A percentile compares a stretch with the other conserved stretches of the same genome.
Evolutionary conservation across 2,329 filamentous ascomycete genomes (phyloP).

Genomic region (Trichoderma koningii): DNA sequence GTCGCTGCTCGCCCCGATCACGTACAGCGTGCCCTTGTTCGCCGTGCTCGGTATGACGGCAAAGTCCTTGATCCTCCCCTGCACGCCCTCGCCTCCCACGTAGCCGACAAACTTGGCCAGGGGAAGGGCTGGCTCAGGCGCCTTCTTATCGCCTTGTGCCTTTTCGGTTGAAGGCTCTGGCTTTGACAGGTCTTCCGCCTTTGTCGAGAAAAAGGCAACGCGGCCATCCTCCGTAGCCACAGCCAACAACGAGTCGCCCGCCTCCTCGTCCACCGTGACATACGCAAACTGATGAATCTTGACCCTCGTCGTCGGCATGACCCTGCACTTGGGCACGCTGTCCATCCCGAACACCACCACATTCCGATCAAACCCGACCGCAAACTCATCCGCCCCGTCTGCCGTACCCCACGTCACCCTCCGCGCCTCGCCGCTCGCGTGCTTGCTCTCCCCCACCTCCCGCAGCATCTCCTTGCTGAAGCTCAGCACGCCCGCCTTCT

Average conservation of each 20-base stretch:
- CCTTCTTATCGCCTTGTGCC: slow-evolving; percentile 37
- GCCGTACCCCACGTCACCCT: slow-evolving; percentile 76
- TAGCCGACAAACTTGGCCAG: slow-evolving; percentile 72
- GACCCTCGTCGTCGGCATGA: slow-evolving; percentile 66
- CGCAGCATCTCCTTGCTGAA: slow-evolving; percentile 74
- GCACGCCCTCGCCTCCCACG: slow-evolving; percentile 72
- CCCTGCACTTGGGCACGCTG: slow-evolving; percentile 74
- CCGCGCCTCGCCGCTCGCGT: slow-evolving; percentile 78
- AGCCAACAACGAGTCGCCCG: slow-evolving; percentile 58
- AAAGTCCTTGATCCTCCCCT: slow-evolving; percentile 86
- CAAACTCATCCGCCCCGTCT: slow-evolving; percentile 77
- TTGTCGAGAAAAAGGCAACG: slow-evolving; percentile 79
- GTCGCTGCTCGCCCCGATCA: slow-evolving; percentile 81
- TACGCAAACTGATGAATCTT: slow-evolving; percentile 87
- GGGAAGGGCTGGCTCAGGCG: slow-evolving; percentile 43
- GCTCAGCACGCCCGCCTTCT: slow-evolving; percentile 89
- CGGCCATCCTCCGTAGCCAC: slow-evolving; percentile 89
- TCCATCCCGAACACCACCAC: slow-evolving; percentile 86
- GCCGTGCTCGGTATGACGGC: slow-evolving; percentile 56
- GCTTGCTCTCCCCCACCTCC: slow-evolving; percentile 74
- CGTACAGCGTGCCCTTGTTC: slow-evolving; percentile 48
- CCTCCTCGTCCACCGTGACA: slow-evolving; percentile 54
- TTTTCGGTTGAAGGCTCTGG: slow-evolving; percentile 23
- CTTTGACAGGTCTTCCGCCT: slow-evolving; percentile 48
- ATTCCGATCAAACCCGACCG: slow-evolving; percentile 85